Conservation (phyloP, 805 yeast genomes). For the Kockiozyma suomiensis region DNA sequence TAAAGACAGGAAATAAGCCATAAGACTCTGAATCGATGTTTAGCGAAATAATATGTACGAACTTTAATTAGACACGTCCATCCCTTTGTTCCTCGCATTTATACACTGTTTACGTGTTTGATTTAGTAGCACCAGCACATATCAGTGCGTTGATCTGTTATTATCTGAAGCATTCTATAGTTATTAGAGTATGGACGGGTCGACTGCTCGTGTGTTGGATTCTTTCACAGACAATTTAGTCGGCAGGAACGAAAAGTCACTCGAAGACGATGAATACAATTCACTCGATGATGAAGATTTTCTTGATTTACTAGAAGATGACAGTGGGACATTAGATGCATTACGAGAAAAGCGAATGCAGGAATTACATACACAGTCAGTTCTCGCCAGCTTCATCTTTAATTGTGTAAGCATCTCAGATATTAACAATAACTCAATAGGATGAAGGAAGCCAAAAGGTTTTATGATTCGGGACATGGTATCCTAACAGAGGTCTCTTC, state of each 20-base stretch:
- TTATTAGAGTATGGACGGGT: constrained; percentile 15
- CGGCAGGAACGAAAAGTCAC: constrained; percentile 36
- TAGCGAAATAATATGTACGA: too few species aligned
- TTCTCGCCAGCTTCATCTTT: neutral
- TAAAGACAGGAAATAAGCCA: too few species aligned
- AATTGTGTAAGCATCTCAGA: too few species aligned
- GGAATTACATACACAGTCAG: constrained; percentile 52
- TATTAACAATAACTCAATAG: constrained; percentile 40
- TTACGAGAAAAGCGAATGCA: constrained; percentile 68
- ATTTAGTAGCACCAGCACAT: too few species aligned
- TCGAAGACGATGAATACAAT: constrained; percentile 38
- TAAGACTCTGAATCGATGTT: too few species aligned
- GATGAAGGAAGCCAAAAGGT: constrained; percentile 44
- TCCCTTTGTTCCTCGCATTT: too few species aligned
- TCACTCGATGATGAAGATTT: constrained; percentile 38
- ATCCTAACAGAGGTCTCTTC: constrained; percentile 41
- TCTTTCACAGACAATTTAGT: constrained; percentile 24
- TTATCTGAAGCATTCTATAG: neutral
- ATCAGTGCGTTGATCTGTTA: too few species aligned
- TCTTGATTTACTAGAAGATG: constrained; percentile 48
- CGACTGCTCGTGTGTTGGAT: constrained; percentile 22
- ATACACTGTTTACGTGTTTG: too few species aligned
- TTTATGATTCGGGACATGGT: constrained; percentile 51
- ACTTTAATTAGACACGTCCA: too few species aligned
- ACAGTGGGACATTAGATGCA: constrained; percentile 48